phyloP scores from a whole-genome alignment of 176 grass and related monocot genomes.

The Saccharum spontaneum region DNA sequence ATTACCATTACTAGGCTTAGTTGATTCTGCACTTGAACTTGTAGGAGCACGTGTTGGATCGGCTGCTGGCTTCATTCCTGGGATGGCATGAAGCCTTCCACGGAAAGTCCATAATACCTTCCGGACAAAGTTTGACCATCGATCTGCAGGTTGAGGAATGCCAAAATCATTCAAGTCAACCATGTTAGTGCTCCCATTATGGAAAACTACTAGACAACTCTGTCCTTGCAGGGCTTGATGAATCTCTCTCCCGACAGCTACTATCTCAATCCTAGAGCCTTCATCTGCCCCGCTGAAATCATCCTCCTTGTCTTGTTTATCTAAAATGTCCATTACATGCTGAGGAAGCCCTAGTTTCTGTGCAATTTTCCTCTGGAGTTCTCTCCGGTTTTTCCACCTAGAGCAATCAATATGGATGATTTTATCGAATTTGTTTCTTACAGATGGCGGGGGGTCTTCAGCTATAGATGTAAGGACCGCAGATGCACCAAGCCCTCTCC shows the following conservation, averaged over 20 bases:
- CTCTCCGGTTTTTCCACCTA: constrained; percentile 14
- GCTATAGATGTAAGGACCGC: not conserved
- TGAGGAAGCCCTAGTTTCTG: not conserved
- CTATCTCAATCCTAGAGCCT: not conserved
- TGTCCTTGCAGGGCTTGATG: not conserved
- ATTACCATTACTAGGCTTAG: not conserved
- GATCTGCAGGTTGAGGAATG: not conserved
- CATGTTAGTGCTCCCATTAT: not conserved
- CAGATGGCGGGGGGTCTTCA: not conserved
- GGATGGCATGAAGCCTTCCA: not conserved
- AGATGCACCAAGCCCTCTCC: not conserved
- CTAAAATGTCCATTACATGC: not conserved
- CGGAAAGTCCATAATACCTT: constrained; percentile 9
- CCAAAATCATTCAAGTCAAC: constrained; percentile 7
- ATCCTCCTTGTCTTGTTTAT: not conserved
- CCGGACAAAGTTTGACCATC: not conserved
- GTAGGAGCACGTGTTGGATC: too few species aligned
- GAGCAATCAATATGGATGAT: constrained; percentile 15
- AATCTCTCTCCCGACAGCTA: not conserved
- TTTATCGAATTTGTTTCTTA: not conserved
- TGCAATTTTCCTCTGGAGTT: not conserved
- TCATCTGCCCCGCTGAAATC: constrained; percentile 6
- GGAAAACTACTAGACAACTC: not conserved
- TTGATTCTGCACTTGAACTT: not conserved
- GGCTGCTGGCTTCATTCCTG: too few species aligned